phyloP scores from a whole-genome alignment of 2,329 filamentous ascomycete species.

The Alternaria postmessia region DNA sequence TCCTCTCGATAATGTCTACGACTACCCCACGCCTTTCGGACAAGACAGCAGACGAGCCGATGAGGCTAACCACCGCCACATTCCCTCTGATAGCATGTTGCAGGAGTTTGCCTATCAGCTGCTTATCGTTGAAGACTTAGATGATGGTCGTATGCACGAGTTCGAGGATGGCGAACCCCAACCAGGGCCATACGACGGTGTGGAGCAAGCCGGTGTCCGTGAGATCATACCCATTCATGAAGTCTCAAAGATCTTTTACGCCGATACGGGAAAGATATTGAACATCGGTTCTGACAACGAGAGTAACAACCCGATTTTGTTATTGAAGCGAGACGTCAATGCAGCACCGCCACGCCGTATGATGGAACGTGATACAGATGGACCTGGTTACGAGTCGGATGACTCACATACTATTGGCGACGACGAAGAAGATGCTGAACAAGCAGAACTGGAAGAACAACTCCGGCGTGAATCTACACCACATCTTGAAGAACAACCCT shows the following conservation, averaged over 20 bases:
- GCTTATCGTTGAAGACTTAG: conserved; percentile 81
- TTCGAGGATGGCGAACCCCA: conserved; percentile 67
- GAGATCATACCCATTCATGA: conserved; percentile 75
- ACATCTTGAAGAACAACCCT: conserved; percentile 14
- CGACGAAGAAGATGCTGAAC: conserved; percentile 46
- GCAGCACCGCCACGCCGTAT: conserved; percentile 69
- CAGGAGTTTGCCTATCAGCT: conserved; percentile 82
- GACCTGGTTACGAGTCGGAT: conserved; percentile 45
- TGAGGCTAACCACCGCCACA: conserved; percentile 34
- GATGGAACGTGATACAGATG: conserved; percentile 54
- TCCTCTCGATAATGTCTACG: conserved; percentile 64
- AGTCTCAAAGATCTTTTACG: conserved; percentile 91
- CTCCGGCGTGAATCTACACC: conserved; percentile 53
- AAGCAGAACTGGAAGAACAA: conserved; percentile 57
- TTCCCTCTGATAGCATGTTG: conserved; percentile 55
- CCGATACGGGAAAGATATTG: conserved; percentile 86
- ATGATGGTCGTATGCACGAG: conserved; percentile 73
- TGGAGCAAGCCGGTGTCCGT: conserved; percentile 69
- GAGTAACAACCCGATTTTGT: conserved; percentile 74
- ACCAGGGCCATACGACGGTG: conserved; percentile 67
- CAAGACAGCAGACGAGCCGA: conserved; percentile 19
- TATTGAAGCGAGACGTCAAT: conserved; percentile 75
- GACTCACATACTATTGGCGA: conserved; percentile 49
- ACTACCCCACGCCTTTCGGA: conserved; percentile 47
- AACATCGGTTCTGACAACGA: conserved; percentile 78